Evolutionary conservation across 345 rosid species (phyloP).

Genomic region (Ailanthus altissimus): DNA sequence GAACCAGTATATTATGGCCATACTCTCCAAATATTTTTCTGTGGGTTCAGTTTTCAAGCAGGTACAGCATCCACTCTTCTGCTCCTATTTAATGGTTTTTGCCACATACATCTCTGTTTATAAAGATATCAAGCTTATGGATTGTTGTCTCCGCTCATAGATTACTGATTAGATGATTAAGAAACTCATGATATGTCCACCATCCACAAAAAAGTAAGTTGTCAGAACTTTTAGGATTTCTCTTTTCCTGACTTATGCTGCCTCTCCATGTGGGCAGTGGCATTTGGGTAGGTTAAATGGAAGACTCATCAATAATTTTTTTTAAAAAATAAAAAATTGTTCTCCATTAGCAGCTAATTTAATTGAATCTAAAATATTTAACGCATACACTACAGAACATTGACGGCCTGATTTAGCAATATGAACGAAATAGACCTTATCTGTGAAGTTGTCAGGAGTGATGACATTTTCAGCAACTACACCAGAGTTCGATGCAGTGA

Average conservation of each 20-base stretch:
- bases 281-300: background rate
- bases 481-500: conserved; percentile 26
- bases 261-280: too few species aligned
- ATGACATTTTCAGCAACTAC: conserved; percentile 28
- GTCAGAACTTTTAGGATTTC: too few species aligned
- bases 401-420: background rate
- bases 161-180: background rate
- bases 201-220: background rate
- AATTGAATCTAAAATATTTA: background rate
- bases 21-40: too few species aligned
- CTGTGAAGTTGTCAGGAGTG: conserved; percentile 26
- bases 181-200: background rate
- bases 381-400: background rate
- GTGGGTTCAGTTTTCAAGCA: too few species aligned
- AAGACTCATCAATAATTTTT: too few species aligned
- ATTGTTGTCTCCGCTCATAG: background rate
- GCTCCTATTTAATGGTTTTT: background rate
- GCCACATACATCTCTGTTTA: background rate
- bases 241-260: too few species aligned
- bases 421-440: conserved; percentile 36
- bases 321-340: background rate
- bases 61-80: background rate
- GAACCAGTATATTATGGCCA: background rate
- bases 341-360: background rate
- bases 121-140: background rate